These are phyloP conservation scores for Auxenochlorella pyrenoidosa DNA, from an alignment of 139 green algal genomes.

Conservation along the genomic window DNA sequence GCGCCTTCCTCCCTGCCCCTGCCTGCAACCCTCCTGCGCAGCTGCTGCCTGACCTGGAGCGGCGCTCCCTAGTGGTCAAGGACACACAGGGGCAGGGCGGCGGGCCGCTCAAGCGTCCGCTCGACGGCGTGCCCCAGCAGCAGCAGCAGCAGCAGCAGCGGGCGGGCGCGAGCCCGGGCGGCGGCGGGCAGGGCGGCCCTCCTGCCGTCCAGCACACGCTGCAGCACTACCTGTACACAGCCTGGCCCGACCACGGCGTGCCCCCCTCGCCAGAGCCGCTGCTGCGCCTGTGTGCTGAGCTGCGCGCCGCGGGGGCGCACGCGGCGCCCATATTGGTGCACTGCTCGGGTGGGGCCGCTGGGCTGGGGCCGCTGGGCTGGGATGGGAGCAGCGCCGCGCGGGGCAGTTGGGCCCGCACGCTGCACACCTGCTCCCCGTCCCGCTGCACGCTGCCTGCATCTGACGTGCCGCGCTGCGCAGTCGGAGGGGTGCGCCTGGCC, in stretches of 20 bases:
- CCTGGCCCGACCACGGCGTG: constrained; percentile 80
- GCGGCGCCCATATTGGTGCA: constrained; percentile 64
- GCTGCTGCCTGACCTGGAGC: constrained; percentile 11
- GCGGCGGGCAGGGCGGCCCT: background rate
- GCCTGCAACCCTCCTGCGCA: background rate
- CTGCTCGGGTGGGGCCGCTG: constrained; percentile 50
- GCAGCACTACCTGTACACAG: constrained; percentile 37
- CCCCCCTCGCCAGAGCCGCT: constrained; percentile 55
- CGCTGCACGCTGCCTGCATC: too few relatives aligned
- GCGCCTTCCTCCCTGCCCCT: too few relatives aligned
- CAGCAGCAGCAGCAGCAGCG: background rate
- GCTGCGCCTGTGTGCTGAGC: constrained; percentile 47
- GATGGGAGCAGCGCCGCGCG: too few relatives aligned
- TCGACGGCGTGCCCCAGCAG: background rate
- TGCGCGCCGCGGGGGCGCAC: constrained; percentile 28
- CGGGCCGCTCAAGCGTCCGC: background rate
- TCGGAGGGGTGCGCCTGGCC: too few relatives aligned
- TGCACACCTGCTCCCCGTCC: background rate
- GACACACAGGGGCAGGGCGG: background rate
- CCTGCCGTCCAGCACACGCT: background rate
- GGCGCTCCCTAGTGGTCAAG: background rate
- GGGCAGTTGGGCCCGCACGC: background rate
- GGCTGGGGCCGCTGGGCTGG: background rate
- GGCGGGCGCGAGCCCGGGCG: background rate
- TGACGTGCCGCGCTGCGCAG: too few relatives aligned